Base-by-base conservation (phyloP, 768 basidiomycete species). In the Rhodotorula graminis region DNA sequence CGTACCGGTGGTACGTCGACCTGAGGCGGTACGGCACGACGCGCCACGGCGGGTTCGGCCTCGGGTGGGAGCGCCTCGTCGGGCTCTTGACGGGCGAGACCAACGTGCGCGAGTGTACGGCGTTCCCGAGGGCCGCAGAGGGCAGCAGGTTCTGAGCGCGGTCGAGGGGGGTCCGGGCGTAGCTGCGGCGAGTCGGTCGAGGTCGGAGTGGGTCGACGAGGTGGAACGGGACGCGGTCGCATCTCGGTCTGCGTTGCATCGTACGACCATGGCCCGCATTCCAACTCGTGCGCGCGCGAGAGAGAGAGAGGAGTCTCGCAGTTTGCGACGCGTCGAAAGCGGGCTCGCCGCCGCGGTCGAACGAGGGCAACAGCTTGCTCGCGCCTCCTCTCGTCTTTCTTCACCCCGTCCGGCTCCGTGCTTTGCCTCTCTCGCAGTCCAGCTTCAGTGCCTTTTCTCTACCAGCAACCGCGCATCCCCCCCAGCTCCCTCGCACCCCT, bases 11-110 rank as follows among this genome's bases (percentile, higher is more conserved):
- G 84, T 99, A 99, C 81, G 72, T 88, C 63, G 93, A 96, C 76
- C 80, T 96, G 75, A 84, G 95, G 70, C 84, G 84, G 77, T 94
- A 86, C 77, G 96, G 96, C 18, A 89, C 89, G 27, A 89, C 91
- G 29, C 90, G 92, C 6, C 95, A 97, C 81, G 93, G 91, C 25
- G 96, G 96, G 25, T 98, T 93, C 81, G 96, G 96, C 11, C 84
- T 98, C 84, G 96, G 96, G 3, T 96, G 95, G 78, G 96, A 99
- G 81, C 84, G 96, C 71, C 83, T 96, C 29, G 84, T 98, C 27
- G 87, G 88, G 57, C 95, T 91, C 90, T 81, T 96, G 19, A 87
- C 89, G 29, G 93, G 93, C 0, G 84, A 91, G 58, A 89, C 89
- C 70, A 98, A 95, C 81, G 86, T 98, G n/a, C 84, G 91, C 71